Evolutionary conservation across 345 rosid genomes (phyloP), one percentile per base, ranked within the genome.

Genomic region (Acer yangbiense): DNA sequence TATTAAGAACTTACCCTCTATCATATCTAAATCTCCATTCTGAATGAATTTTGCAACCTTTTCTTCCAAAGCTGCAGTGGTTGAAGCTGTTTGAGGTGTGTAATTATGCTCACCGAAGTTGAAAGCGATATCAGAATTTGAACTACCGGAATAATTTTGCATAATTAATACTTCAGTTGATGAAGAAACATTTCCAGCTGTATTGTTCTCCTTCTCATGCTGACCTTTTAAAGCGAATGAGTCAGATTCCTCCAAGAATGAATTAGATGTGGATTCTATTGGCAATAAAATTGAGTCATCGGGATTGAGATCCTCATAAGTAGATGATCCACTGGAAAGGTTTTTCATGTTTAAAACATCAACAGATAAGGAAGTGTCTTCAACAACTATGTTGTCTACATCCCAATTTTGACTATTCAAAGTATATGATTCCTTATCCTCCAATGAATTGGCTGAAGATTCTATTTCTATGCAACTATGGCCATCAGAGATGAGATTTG

Each of bases 31-130:
- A 65, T 86, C 88, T 69, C 95, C 97, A 72, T 79, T 80, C 69
- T 88, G 93, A 75, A 94, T 83, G 81, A 94, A 92, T 32, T 82
- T 89, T 73, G 87, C 77, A 79, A 87, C 88, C 76, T 86, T 89
- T 77, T 86, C 92, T 75, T 90, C 88, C 83, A 89, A 72, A 63
- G 79, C 86, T 83, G 83, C 76, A 79, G 68, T 75, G 48, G 74
- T 77, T 73, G 75, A 79, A 68, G 85, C 62, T 76, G 76, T 72
- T 63, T 41, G 61, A 69, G 73, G 73, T 62, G 71, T 65, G 70
- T 46, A 46, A 85, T n/a, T 66, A 75, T 73, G 78, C 25, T 71
- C 73, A 69, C 52, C 77, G 68, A 77, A 52, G 64, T 78, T 78
- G 71, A 61, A 46, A 73, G 71, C 74, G 27, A 74, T 48, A 71